A percentile compares a stretch with the other conserved stretches of the same genome.
Evolutionary conservation across 2,329 filamentous ascomycete species (phyloP).

Genomic region (Hymenoscyphus fraxineus): DNA sequence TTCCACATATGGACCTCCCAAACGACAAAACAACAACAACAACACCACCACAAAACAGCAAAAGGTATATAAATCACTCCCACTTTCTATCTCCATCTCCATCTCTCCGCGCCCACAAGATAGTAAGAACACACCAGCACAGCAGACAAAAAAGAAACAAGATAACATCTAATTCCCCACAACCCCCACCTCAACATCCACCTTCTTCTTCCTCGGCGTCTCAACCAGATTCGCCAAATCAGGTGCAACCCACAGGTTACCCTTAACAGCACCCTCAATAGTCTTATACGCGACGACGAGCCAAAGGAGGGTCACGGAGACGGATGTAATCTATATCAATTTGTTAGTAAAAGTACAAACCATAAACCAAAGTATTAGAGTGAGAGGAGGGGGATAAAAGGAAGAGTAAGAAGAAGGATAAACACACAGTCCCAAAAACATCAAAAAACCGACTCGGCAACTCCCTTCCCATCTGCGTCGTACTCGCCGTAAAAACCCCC

Average conservation of each 20-base stretch:
- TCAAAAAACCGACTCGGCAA: constrained; percentile 53
- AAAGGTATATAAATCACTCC: too few relatives aligned
- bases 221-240: constrained; percentile 42
- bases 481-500: constrained; percentile 52
- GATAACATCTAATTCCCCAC: not conserved
- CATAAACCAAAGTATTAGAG: not conserved
- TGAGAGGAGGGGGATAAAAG: not conserved
- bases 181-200: constrained; percentile 5
- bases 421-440: constrained; percentile 49
- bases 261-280: constrained; percentile 43
- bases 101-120: too few relatives aligned
- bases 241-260: constrained; percentile 51
- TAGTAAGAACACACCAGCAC: not conserved
- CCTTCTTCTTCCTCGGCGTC: constrained; percentile 2
- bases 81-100: too few relatives aligned
- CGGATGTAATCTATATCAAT: constrained; percentile 41
- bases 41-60: too few relatives aligned
- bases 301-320: constrained; percentile 52
- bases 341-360: too few relatives aligned
- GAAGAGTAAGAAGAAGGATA: constrained; percentile 12
- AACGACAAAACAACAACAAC: too few relatives aligned
- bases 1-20: too few relatives aligned
- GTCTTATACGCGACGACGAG: constrained; percentile 50
- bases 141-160: constrained; percentile 2
- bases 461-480: constrained; percentile 46